Evolutionary conservation across 2,329 filamentous ascomycete species (phyloP), one percentile per base, ranked within the genome.

Genomic region (Byssoonygena ceratinophila): DNA sequence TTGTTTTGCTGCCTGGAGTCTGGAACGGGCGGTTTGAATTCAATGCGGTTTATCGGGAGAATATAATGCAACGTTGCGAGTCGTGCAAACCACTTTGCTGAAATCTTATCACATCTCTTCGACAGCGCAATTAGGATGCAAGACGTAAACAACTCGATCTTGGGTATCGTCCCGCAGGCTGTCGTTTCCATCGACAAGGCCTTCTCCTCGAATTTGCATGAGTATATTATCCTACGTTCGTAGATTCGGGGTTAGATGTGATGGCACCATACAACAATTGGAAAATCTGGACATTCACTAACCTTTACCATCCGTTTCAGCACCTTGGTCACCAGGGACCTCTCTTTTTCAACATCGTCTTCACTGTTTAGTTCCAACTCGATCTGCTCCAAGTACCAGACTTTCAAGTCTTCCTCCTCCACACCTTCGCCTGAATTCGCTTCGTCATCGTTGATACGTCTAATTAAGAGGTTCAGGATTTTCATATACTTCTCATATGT

Each of bases 291-390:
- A 12, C 1, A 7, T 20, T 43, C 57, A 71, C 80, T 64, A 74
- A 92, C 89, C 83, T 92, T 96, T 64, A 96, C 85, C 84, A 97
- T 94, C 69, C 87, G 84, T 77, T 87, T 94, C 60, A 98, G 71
- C 50, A 98, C 91, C 78, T 95, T 92, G 65, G 75, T 79, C 12
- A 83, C 84, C 52, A 95, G 71, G 2, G 74, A 74, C 64, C 81
- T 79, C 71, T 97, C 89, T 14, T 73, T 74, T 64, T 90, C 79
- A 63, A 94, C 77, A 60, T 90, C 87, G 52, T 94, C 88, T 67
- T 94, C 84, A 39, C 75, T 84, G 32, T 85, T 77, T 54, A 98
- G 72, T 64, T 94, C 85, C 16, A 82, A 79, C 68, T 98, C 92
- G 61, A 86, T 85, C 69, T 91, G 83, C 71, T 97, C 91, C 20